A percentile compares a stretch with the other conserved stretches of the same genome.
Conservation (phyloP, 106 monocot genomes). For the Dendrobium nobile region DNA sequence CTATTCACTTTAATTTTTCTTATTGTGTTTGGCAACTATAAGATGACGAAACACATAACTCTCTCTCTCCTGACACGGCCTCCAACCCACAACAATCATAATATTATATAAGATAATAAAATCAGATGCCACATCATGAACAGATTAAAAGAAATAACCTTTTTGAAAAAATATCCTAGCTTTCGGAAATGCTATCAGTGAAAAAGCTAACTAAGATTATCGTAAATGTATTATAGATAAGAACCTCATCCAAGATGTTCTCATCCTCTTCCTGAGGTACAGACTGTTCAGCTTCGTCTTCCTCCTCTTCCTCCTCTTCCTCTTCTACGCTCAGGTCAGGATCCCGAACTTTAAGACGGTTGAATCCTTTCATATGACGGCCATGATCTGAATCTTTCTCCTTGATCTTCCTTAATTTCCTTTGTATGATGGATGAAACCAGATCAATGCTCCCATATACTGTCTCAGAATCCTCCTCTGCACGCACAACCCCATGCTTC, state of each 20-base stretch:
- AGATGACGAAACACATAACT: neutral
- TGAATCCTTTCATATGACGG: slow-evolving; percentile 79
- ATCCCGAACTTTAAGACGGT: slow-evolving; percentile 44
- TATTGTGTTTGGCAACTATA: neutral
- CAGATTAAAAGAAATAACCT: neutral
- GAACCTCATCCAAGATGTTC: slow-evolving; percentile 39
- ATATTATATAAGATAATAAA: neutral
- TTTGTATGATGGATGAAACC: slow-evolving; percentile 68
- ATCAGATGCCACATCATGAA: neutral
- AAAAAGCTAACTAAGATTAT: neutral
- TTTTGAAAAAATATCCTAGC: neutral
- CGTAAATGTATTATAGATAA: neutral
- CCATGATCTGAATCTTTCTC: slow-evolving; percentile 91
- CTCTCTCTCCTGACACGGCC: neutral
- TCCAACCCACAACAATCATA: neutral
- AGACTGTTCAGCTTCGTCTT: slow-evolving; percentile 12
- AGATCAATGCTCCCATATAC: slow-evolving; percentile 57
- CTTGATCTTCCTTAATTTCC: slow-evolving; percentile 94
- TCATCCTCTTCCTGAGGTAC: slow-evolving; percentile 34
- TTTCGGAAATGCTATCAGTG: neutral
- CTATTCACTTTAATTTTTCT: no score
- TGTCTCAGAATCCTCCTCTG: slow-evolving; percentile 71
- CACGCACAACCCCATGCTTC: slow-evolving; percentile 78
- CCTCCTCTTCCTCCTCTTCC: neutral
- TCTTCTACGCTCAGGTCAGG: slow-evolving; percentile 15